phyloP scores from a whole-genome alignment of 176 grass and related monocot genomes.

The Avena eriantha region DNA sequence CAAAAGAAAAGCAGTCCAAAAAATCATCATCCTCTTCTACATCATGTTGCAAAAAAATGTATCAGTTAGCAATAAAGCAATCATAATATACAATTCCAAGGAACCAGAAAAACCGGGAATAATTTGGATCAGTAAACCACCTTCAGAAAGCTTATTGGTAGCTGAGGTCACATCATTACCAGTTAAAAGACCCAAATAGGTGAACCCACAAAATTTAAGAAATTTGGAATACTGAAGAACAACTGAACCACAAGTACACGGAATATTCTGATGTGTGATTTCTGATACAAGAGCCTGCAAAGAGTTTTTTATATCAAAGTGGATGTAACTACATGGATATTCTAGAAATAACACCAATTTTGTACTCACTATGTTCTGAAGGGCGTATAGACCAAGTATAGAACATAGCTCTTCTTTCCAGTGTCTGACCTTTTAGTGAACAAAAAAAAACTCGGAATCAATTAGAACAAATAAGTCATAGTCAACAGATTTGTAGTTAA shows the following conservation, averaged over 20 bases:
- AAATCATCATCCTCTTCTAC: constrained; percentile 63
- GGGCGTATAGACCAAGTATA: constrained; percentile 81
- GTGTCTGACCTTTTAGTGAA: constrained; percentile 49
- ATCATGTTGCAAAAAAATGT: constrained; percentile 56
- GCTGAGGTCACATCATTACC: constrained; percentile 60
- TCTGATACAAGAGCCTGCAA: constrained; percentile 75
- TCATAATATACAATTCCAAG: constrained; percentile 12
- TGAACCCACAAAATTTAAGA: constrained; percentile 74
- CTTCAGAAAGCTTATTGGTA: constrained; percentile 67
- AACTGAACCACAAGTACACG: constrained; percentile 62
- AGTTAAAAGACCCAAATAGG: constrained; percentile 76
- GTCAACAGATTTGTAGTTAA: background rate
- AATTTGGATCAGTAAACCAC: constrained; percentile 43
- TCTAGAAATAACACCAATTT: background rate
- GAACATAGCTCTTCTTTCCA: constrained; percentile 67
- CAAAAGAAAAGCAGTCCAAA: constrained; percentile 58
- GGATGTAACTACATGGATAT: constrained; percentile 20
- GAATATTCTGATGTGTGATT: constrained; percentile 52
- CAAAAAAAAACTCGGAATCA: constrained; percentile 44
- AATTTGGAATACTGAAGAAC: constrained; percentile 59
- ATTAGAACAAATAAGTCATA: constrained; percentile 27
- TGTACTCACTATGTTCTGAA: constrained; percentile 92
- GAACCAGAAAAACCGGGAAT: constrained; percentile 15
- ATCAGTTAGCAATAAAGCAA: constrained; percentile 45
- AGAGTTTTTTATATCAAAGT: constrained; percentile 27